Base-by-base conservation (phyloP, 495 filamentous ascomycete species). In the Aspergillus avenaceus region DNA sequence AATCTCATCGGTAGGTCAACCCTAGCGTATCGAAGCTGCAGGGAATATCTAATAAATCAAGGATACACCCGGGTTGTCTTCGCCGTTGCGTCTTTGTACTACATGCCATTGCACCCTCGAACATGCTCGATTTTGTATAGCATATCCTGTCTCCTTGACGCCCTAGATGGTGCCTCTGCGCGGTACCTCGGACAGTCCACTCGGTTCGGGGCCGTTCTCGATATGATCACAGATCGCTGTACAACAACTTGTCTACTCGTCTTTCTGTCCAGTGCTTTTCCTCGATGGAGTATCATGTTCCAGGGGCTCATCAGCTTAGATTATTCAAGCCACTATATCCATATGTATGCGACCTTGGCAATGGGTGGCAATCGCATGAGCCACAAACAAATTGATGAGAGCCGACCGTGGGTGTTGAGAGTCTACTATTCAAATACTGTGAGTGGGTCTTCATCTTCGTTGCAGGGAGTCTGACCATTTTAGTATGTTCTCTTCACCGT, bases 381-480 rank as follows among this genome's bases (percentile, higher is more conserved):
- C 61, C 90, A 95, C 68, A 95, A 95, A 82, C 87, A 83, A 50
- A 84, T 95, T 29, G 87, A 89, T 56, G 45, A 47, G 19, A 36
- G 16, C 5, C 23, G 45, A 14, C 75, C 68, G 18, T 83, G 79
- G 73, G 71, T 91, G 27, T 70, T 95, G 60, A 90, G 90, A 54
- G 67, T 87, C 25, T 93, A 93, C 70, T 95, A 95, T 64, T 89
- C 87, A 49, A 92, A 91, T 64, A 88, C 84, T 75, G 89, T 92
- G 65, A n/a, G n/a, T n/a, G n/a, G 46, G 76, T 37, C 26, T 40
- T 0, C 44, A 26, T 56, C 91, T 87, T 5, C 21, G 21, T 12
- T 28, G 19, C 5, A 44, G 5, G 41, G n/a, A 26, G n/a, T 13
- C 41, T 28, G n/a, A 28, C 21, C 8, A 26, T 24, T n/a, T 8